Percentiles rank a stretch among this genome's conserved stretches.
Evolutionary conservation across 2,329 filamentous ascomycete genomes (phyloP).

Genomic region (Ceratocystis cubensis): DNA sequence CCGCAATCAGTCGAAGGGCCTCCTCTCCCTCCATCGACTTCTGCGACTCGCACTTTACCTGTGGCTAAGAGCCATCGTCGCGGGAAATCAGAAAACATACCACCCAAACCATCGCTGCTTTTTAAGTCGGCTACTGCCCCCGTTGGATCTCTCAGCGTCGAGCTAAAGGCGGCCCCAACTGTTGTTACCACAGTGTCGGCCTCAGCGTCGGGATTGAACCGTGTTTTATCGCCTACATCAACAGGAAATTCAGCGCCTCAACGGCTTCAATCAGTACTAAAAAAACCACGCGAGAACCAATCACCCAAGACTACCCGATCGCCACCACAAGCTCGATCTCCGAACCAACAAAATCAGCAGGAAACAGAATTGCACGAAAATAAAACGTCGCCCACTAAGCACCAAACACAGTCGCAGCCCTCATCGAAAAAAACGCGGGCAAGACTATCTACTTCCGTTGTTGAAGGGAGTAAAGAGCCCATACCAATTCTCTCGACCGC

Average conservation of each 20-base stretch:
- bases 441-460: constrained; percentile 26
- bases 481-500: constrained; percentile 14
- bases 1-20: constrained; percentile 26
- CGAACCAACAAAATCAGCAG: neutral
- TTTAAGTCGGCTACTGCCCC: constrained; percentile 13
- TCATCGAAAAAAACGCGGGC: constrained; percentile 23
- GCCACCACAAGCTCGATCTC: constrained; percentile 21
- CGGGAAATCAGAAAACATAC: constrained; percentile 19
- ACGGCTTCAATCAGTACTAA: constrained; percentile 14
- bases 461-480: constrained; percentile 20
- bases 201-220: constrained; percentile 15
- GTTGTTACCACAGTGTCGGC: constrained; percentile 16
- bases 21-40: constrained; percentile 30
- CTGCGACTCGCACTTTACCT: constrained; percentile 28
- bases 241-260: constrained; percentile 20
- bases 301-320: constrained; percentile 20
- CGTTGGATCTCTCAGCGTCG: neutral
- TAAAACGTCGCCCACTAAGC: neutral
- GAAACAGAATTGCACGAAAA: neutral
- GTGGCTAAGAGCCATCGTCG: constrained; percentile 24
- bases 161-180: constrained; percentile 9
- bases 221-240: constrained; percentile 24
- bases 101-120: constrained; percentile 12
- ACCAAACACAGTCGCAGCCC: constrained; percentile 10
- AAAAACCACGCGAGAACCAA: constrained; percentile 20